Base-by-base conservation (phyloP, 352 stramenopile genomes). In the Pythium sukuiense region DNA sequence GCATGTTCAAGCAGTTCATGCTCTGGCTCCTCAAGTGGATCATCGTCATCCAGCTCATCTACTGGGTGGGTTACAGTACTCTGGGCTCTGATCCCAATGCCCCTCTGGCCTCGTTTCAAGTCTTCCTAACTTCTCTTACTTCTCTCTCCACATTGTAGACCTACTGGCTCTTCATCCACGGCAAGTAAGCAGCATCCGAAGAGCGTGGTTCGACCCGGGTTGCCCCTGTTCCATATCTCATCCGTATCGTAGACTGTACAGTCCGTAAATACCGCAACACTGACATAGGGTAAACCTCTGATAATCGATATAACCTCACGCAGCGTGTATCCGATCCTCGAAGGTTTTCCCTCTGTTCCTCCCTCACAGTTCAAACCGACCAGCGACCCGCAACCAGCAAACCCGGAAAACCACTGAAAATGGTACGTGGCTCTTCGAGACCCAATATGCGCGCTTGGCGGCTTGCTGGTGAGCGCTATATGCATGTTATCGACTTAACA, bases 21-120 rank as follows among this genome's bases (percentile, higher is more conserved):
- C 71, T 76, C 24, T 90, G 83, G 67, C 29, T 87, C 4, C 41
- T 83, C 24, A 92, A 92, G 71, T 90, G 81, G 81, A 12, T 81
- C 65, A 46, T 90, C 61, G 74, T 81, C 62, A 48, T 88, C 5
- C 61, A 58, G 4, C 68, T 89, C 65, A 71, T 89, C 37, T 63
- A 87, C 53, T 66, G 61, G 69, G 83, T 89, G 59, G 50, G 79
- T 24, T 30, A 81, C 45, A 24, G 20, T 24, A 24, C 20, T 5
- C 32, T 35, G 5, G 8, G 32, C 32, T 9, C 5, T 35, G 32
- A 35, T 9, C 32, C 32, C 5, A 9, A 35, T 35, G 5, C 8
- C 32, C 5, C 5, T 9, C 32, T 35, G 32, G 32, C 41, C 29
- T 16, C 24, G 1, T 54, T 16, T 41, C 16, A 4, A 29, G 18